Evolutionary conservation across 106 monocot species (phyloP).

Genomic region (Amphibolis antarctica): DNA sequence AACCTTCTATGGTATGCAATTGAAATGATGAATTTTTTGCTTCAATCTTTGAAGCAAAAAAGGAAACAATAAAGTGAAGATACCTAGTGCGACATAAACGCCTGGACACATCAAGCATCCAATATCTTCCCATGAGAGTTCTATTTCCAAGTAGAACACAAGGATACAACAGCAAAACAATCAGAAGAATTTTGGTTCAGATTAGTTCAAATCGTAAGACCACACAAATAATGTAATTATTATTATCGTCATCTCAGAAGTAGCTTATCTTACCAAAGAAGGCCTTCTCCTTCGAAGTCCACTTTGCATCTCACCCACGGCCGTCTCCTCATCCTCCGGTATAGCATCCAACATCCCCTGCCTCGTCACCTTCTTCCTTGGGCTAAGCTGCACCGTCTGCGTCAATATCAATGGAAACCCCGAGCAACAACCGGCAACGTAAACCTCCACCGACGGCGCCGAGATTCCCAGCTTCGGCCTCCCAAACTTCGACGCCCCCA

Average conservation of each 20-base stretch:
- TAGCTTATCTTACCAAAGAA: conserved; percentile 2
- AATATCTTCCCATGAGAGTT: too few relatives aligned
- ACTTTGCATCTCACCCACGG: conserved; percentile 4
- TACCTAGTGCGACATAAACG: too few relatives aligned
- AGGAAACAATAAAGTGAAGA: too few relatives aligned
- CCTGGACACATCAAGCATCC: too few relatives aligned
- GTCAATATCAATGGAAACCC: conserved; percentile 62
- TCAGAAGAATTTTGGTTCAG: too few relatives aligned
- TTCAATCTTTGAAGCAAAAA: too few relatives aligned
- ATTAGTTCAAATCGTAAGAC: too few relatives aligned
- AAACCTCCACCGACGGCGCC: conserved; percentile 64
- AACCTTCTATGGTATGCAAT: too few relatives aligned
- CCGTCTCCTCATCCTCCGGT: conserved; percentile 52
- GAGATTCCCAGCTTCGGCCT: conserved; percentile 30
- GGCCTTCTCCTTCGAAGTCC: conserved; percentile 2
- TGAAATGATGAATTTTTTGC: too few relatives aligned
- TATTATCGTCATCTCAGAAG: not conserved
- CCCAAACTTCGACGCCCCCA: conserved; percentile 18
- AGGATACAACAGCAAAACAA: too few relatives aligned
- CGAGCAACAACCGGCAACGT: conserved; percentile 64
- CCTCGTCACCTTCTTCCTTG: conserved; percentile 23
- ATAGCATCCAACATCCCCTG: conserved; percentile 43
- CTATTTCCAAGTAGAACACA: too few relatives aligned
- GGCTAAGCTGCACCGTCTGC: conserved; percentile 44
- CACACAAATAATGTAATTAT: too few relatives aligned